Percentiles rank a stretch among this genome's conserved stretches.
Evolutionary conservation across 345 rosid species (phyloP).

Genomic region (Heritiera littoralis): DNA sequence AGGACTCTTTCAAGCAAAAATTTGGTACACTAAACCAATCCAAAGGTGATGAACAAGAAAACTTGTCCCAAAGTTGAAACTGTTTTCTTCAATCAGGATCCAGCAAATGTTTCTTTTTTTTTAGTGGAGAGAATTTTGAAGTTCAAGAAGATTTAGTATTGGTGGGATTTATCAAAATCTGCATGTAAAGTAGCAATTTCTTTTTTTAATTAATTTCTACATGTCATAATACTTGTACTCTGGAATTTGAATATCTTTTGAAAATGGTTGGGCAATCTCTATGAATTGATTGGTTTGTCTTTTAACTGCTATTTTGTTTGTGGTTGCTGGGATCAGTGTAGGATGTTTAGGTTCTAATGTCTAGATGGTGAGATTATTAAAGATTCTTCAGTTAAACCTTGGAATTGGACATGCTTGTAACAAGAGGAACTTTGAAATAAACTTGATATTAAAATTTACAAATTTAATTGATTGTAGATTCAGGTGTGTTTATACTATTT

Average conservation of each 20-base stretch:
- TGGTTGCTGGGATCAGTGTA: background rate
- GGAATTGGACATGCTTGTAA: background rate
- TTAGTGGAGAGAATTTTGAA: background rate
- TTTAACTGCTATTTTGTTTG: background rate
- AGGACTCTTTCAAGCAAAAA: slow-evolving; percentile 77
- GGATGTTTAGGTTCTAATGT: background rate
- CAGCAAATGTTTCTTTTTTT: background rate
- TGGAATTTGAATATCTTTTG: background rate
- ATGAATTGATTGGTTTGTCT: background rate
- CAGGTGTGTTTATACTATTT: background rate
- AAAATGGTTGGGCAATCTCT: background rate
- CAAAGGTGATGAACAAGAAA: slow-evolving; percentile 26
- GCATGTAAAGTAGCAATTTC: background rate
- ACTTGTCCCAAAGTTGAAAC: slow-evolving; percentile 15
- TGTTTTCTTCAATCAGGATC: background rate
- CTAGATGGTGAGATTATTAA: background rate
- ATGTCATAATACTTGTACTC: background rate
- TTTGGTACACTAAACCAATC: slow-evolving; percentile 40
- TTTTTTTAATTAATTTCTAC: background rate
- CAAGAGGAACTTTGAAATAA: background rate
- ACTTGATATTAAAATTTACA: background rate
- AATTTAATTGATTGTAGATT: background rate
- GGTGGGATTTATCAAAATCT: background rate
- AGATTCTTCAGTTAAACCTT: background rate
- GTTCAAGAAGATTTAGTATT: background rate